Base-by-base conservation (phyloP, 495 filamentous ascomycete species). In the Xylaria sp. region DNA sequence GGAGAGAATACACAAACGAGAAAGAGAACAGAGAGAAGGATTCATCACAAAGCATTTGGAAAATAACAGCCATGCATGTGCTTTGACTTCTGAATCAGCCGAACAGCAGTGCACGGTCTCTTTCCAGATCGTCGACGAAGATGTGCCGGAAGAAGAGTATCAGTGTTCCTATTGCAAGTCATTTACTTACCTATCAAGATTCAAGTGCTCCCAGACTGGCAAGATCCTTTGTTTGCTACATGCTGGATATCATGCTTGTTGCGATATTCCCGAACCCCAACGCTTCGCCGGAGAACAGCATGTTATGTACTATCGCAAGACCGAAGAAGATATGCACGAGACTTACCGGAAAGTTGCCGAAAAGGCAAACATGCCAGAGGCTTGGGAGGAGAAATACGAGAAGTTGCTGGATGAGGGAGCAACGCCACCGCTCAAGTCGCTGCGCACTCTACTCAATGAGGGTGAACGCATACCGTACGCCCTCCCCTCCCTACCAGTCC, bases 401-500 rank as follows among this genome's bases (percentile, higher is more conserved):
- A 93, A 90, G 73, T 85, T 91, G 21, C 85, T 98, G 69, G 91
- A 93, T 69, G 92, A 97, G 71, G 92, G 91, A 72, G 88, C 92
- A 21, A 93, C 87, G 63, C 97, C 97, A 66, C 89, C 93, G 68
- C 85, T 99, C 50, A 98, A 97, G 83, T 84, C 90, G 75, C 86
- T 98, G 74, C 92, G 94, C 73, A 89, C 88, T 66, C 88, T 99
- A 64, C 85, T 98, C 35, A 91, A 87, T 80, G 96, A 99, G 87
- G 96, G 97, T 82, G 96, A 99, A 83, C 93, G 93, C 84, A 98
- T 98, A 79, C 94, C 95, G 70, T 97, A 93, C 85, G 93, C 95
- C 73, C 86, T 99, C 71, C 89, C 92, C 73, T 93, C 93, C 72
- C 86, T 99, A 68, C 88, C 91, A 74, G 87, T 90, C 76, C 89